Conservation (phyloP, 306 rosid species). For the Cicer judaicum region DNA sequence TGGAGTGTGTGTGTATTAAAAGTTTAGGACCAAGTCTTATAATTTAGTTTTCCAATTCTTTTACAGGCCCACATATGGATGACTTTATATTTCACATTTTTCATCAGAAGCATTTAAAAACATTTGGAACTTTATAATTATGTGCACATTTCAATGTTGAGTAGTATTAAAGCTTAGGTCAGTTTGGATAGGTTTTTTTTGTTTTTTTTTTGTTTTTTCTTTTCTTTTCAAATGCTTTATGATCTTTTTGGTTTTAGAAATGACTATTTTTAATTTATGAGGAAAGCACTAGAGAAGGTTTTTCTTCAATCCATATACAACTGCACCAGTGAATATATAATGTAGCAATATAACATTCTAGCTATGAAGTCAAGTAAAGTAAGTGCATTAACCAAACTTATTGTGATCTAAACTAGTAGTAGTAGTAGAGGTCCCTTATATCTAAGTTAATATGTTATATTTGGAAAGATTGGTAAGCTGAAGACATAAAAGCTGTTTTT, state of each 20-base stretch:
- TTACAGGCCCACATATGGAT: constrained; percentile 18
- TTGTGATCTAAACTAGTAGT: constrained; percentile 10
- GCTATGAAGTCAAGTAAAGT: constrained; percentile 3
- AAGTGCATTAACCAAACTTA: neutral
- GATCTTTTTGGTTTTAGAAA: constrained; percentile 17
- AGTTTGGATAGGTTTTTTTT: neutral
- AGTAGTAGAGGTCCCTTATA: constrained; percentile 20
- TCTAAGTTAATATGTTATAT: constrained; percentile 23
- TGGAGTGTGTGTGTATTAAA: constrained; percentile 5
- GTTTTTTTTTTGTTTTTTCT: too few relatives aligned
- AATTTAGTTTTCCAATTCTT: constrained; percentile 24
- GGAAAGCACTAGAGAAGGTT: neutral
- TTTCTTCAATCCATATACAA: neutral
- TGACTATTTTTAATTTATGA: constrained; percentile 1
- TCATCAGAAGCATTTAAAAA: constrained; percentile 23
- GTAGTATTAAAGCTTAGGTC: constrained; percentile 10
- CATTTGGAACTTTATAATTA: constrained; percentile 14
- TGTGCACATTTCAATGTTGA: constrained; percentile 10
- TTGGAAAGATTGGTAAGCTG: constrained; percentile 27
- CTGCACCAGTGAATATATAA: constrained; percentile 21
- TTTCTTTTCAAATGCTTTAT: neutral
- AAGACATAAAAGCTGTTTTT: neutral
- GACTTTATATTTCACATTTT: constrained; percentile 10
- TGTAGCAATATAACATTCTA: constrained; percentile 23
- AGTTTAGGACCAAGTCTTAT: neutral